phyloP scores from a whole-genome alignment of 2,329 filamentous ascomycete species.

The Colletotrichum sp. region DNA sequence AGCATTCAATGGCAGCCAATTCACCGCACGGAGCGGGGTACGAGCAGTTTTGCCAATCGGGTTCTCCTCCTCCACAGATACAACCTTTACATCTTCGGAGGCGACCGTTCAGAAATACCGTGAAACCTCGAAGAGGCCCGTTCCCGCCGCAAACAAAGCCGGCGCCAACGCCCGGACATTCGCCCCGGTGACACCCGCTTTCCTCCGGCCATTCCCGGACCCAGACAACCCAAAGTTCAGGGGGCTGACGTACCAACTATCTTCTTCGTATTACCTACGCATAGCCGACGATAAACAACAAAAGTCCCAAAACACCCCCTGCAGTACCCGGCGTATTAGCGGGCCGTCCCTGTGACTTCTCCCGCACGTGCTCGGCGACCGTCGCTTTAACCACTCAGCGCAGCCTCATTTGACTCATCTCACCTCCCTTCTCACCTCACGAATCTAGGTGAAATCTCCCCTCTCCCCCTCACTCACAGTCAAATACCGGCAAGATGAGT shows the following conservation, averaged over 20 bases:
- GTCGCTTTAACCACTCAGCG: neutral
- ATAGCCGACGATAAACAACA: neutral
- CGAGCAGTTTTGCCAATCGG: neutral
- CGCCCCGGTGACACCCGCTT: neutral
- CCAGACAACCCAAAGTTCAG: neutral
- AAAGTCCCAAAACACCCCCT: neutral
- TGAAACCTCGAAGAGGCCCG: neutral
- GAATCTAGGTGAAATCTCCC: neutral
- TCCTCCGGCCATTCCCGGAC: neutral
- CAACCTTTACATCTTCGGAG: neutral
- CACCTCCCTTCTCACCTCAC: neutral
- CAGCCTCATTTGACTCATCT: neutral
- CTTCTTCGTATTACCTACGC: neutral
- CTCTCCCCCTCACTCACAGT: neutral
- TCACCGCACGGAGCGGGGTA: neutral
- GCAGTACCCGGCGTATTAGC: neutral
- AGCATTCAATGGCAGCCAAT: neutral
- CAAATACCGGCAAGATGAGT: neutral
- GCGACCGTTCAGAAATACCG: neutral
- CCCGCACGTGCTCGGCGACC: neutral
- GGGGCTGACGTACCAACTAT: neutral
- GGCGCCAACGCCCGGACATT: neutral
- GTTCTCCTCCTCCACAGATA: neutral
- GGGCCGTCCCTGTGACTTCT: neutral
- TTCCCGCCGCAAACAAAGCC: neutral